Base-by-base conservation (phyloP, 148 eudicot genomes). In the Diospyros lotus region DNA sequence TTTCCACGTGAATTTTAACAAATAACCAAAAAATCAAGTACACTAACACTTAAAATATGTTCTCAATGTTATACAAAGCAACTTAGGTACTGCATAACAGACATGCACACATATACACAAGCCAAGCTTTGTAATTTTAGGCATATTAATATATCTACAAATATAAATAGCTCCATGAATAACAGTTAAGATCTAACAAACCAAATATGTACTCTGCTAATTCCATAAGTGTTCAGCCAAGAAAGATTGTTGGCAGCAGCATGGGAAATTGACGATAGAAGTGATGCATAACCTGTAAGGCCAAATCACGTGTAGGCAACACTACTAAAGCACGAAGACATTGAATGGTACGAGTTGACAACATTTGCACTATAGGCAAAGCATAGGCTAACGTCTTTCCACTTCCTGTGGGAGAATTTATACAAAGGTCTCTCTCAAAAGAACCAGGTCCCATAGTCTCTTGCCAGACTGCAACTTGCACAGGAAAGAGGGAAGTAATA, bases 401-500 rank as follows among this genome's bases (percentile, higher is more conserved):
- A 82, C 97, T 94, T 73, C 98, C 98, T 44, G 98, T 94, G 1
- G 97, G 97, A 63, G 98, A 89, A 84, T 90, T 93, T 68, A 94
- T 79, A 81, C 97, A 94, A 70, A 94, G 81, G 79, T 94, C 98
- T 62, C 98, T 82, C 81, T 92, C 90, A 71, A 90, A 92, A 48
- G 87, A 92, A 78, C 98, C 98, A 68, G 97, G 98, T 74, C 98
- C 97, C 60, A 94, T 77, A 3, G 91, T 94, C 89, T 94, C 98
- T 73, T 90, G 95, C 98, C 97, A 94, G 64, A 92, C 97, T 60
- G 92, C 93, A 43, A 92, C 86, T 89, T 94, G 98, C 64, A 94
- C 96, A 0, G 98, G 96, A 73, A 94, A 90, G 63, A 94, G 88
- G 6, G 97, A 94, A 80, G 83, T 73, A 79, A 90, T 69, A 6